These are phyloP conservation scores for Aschersonia sp. DNA, from an alignment of 2,329 filamentous ascomycete species.

Conservation along the genomic window DNA sequence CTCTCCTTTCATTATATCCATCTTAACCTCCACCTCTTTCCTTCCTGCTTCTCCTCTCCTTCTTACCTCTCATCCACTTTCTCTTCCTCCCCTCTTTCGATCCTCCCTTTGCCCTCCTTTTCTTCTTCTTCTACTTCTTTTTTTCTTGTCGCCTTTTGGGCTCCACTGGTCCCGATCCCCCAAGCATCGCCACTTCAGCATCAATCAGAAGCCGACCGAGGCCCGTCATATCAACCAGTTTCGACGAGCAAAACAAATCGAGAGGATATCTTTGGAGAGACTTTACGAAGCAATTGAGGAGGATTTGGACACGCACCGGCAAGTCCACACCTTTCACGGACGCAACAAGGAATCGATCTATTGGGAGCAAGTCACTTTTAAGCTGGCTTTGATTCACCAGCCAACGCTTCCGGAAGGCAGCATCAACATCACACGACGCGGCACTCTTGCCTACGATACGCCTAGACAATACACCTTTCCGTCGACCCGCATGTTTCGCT, in stretches of 20 bases:
- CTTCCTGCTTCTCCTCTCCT: slow-evolving; percentile 1
- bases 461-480: neutral
- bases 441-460: neutral
- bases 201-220: slow-evolving; percentile 1
- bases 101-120: slow-evolving; percentile 1
- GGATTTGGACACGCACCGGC: no score
- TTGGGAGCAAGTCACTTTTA: neutral
- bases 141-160: slow-evolving; percentile 1
- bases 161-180: neutral
- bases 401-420: slow-evolving; percentile 2
- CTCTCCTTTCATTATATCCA: slow-evolving; percentile 1
- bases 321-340: no score
- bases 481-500: slow-evolving; percentile 3
- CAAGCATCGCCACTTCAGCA: slow-evolving; percentile 1
- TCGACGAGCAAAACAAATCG: no score
- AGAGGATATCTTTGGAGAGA: no score
- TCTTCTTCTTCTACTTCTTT: slow-evolving; percentile 4
- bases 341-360: no score
- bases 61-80: neutral
- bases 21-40: slow-evolving; percentile 1
- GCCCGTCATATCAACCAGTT: neutral
- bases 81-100: slow-evolving; percentile 4
- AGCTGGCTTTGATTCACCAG: neutral
- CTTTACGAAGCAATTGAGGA: no score
- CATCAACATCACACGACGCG: neutral